These are phyloP conservation scores for Shiraia sp. DNA, from an alignment of 2,329 filamentous ascomycete genomes.

Conservation along the genomic window DNA sequence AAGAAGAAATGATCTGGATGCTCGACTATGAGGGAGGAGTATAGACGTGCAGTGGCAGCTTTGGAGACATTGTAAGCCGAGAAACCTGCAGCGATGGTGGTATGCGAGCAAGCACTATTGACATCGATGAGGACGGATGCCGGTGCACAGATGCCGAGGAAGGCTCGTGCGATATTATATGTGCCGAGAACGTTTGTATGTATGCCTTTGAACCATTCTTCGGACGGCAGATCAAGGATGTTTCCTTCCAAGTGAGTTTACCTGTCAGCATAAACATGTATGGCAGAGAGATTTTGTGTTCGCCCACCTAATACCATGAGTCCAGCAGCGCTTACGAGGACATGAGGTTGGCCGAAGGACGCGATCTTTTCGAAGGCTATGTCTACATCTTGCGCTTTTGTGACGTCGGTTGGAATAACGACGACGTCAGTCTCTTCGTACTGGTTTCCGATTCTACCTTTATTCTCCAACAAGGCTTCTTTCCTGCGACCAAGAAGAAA, in stretches of 20 bases:
- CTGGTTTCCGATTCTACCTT: conserved; percentile 31
- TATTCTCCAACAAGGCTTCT: conserved; percentile 36
- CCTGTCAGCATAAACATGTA: no score
- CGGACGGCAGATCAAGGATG: no score
- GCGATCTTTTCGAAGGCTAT: conserved; percentile 1
- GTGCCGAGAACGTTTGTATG: conserved; percentile 15
- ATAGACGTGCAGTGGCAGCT: conserved; percentile 35
- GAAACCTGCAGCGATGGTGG: conserved; percentile 6
- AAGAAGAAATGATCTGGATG: conserved; percentile 44
- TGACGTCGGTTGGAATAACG: conserved; percentile 5
- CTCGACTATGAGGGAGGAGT: conserved; percentile 42
- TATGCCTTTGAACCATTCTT: conserved; percentile 2
- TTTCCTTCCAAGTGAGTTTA: no score
- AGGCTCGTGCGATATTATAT: conserved; percentile 11
- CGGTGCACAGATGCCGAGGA: conserved; percentile 10
- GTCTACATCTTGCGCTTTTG: conserved; percentile 13
- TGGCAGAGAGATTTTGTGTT: neutral
- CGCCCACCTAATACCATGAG: neutral
- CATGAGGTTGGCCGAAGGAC: conserved; percentile 14
- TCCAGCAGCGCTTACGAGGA: conserved; percentile 24
- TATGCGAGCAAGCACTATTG: conserved; percentile 6
- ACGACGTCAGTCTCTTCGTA: conserved; percentile 8
- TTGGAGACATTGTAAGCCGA: conserved; percentile 39
- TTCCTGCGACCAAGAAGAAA: conserved; percentile 48
- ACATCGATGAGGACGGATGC: conserved; percentile 17